Percentiles rank a stretch among this genome's conserved stretches.
Conservation (phyloP, 164 flowering plant species). For the Dillenia suffruticosa region DNA sequence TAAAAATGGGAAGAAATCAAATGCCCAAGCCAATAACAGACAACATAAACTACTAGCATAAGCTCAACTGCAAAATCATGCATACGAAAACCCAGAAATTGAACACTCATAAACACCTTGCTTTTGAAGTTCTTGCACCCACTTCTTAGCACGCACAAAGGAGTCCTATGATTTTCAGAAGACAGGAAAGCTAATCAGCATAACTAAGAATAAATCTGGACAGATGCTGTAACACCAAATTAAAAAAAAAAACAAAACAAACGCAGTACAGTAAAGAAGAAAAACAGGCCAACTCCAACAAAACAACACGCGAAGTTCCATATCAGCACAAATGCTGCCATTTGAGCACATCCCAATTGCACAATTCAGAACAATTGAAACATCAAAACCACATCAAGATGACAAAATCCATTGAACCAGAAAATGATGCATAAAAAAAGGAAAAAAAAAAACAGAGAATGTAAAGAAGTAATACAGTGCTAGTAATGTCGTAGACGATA, state of each 20-base stretch:
- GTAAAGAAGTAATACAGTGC: slow-evolving; percentile 23
- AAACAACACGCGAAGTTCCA: background rate
- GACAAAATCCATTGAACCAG: background rate
- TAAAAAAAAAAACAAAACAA: background rate
- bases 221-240: background rate
- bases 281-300: background rate
- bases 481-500: slow-evolving; percentile 63
- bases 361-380: too few relatives aligned
- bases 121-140: slow-evolving; percentile 70
- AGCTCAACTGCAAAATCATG: too few relatives aligned
- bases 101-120: slow-evolving; percentile 33
- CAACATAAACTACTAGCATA: too few relatives aligned
- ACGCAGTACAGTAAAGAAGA: background rate
- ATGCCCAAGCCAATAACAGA: too few relatives aligned
- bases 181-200: background rate
- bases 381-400: too few relatives aligned
- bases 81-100: background rate
- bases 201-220: too few relatives aligned
- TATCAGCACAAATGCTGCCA: too few relatives aligned
- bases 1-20: background rate
- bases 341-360: too few relatives aligned
- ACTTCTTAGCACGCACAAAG: slow-evolving; percentile 58
- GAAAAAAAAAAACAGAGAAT: background rate
- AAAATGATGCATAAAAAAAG: background rate
- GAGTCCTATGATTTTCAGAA: slow-evolving; percentile 38